Evolutionary conservation across 768 basidiomycete species (phyloP), one percentile per base, ranked within the genome.

Genomic region (Russula abietina): DNA sequence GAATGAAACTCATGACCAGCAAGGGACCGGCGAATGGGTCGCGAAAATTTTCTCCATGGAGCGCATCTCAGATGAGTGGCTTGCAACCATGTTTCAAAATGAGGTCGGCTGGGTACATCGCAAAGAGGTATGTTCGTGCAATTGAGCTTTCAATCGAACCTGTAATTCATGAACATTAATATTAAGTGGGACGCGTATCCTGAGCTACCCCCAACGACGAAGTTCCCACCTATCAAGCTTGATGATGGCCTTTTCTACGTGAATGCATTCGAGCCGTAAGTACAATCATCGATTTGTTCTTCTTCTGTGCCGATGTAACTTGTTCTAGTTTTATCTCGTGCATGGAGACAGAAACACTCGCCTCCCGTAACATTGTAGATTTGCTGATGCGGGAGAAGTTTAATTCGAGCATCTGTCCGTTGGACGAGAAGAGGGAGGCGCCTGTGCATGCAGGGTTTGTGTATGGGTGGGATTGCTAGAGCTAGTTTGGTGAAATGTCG

Each of bases 21-120:
- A 1, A 48, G 24, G 19, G 12, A 60, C 57, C 30, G 66, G 68
- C 26, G 80, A 83, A 69, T 92, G 87, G 82, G 80, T 80, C 12
- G 92, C 94, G 59, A 98, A 97, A 76, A 90, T 97, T 51, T 95
- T 95, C 71, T 93, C 91, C 2, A 77, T 83, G 68, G 71, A 83
- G 36, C 71, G 75, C 22, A 73, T 93, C 46, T 79, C 79, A 48
- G 86, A 93, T 59, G 82, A 84, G 57, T 88, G 90, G 85, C 75
- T 98, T 36, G 71, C 78, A 17, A 74, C 76, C 10, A 73, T 89
- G 67, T 93, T 96, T 71, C 69, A 75, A 32, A 81, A 81, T 22
- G 77, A 86, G 51, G 84, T 92, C 24, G 81, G 85, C 12, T 98
- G 95, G 93, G 82, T 91, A 14, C 73, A 84, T 67, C 78, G 91